Base-by-base conservation (phyloP, 164 flowering plant species). In the Liquidambar formosana region DNA sequence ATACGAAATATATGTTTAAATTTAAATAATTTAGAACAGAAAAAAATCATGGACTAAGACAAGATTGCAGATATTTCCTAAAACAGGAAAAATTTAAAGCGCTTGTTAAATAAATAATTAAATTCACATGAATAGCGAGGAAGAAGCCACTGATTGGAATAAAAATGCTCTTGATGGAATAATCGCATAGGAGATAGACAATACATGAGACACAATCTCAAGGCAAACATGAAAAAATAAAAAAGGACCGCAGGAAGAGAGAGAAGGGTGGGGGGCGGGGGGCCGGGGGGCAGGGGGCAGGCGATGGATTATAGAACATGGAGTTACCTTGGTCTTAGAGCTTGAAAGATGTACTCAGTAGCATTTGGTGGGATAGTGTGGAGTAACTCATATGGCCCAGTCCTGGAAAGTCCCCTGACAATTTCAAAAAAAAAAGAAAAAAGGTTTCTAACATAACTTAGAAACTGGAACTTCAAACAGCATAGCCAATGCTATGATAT, bases 261-360 rank as follows among this genome's bases (percentile, higher is more conserved):
- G n/a, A n/a, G n/a, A n/a, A n/a, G n/a, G n/a, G n/a, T n/a, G n/a
- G n/a, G n/a, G n/a, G n/a, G n/a, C n/a, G n/a, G n/a, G n/a, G n/a
- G n/a, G n/a, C n/a, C n/a, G n/a, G n/a, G n/a, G n/a, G n/a, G n/a
- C n/a, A n/a, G n/a, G n/a, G n/a, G n/a, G 21, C 23, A 11, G 8
- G 13, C 12, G 23, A 51, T 45, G 45, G 3, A 60, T 51, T 18
- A 25, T 54, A 45, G 19, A 61, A 43, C 13, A 27, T 33, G 28
- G 8, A 48, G 33, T 46, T 71, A 82, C 95, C 89, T 86, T 66
- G 95, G 95, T 70, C 76, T 85, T 16, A 88, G 88, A 73, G 89
- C 88, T 61, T 85, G 90, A 45, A 89, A 83, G 62, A 89, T 88
- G 71, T 89, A 89, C 70, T 89, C 90, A 25, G 89, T 85, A 46